Conservation (phyloP, 495 filamentous ascomycete genomes). For the Tuber magnatum region DNA sequence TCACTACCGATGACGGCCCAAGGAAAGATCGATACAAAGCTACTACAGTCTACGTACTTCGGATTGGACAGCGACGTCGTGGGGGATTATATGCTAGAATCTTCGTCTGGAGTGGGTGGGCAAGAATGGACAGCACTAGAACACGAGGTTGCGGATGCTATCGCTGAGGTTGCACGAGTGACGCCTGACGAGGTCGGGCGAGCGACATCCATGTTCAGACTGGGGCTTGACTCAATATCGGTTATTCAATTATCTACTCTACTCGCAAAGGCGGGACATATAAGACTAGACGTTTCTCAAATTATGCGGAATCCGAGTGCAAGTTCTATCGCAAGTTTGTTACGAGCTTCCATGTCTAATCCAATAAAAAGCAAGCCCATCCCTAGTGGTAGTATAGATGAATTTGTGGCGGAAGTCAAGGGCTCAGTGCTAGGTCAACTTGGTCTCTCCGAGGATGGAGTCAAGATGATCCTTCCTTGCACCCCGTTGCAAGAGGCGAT, state of each 20-base stretch:
- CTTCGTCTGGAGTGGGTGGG: slow-evolving; percentile 18
- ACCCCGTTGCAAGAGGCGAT: slow-evolving; percentile 78
- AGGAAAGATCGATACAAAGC: slow-evolving; percentile 55
- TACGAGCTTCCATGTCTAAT: slow-evolving; percentile 18
- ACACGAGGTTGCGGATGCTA: slow-evolving; percentile 46
- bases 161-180: slow-evolving; percentile 49
- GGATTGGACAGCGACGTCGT: slow-evolving; percentile 33
- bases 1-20: slow-evolving; percentile 56
- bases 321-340: slow-evolving; percentile 48
- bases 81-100: slow-evolving; percentile 36
- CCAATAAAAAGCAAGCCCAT: slow-evolving; percentile 20
- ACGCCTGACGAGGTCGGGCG: slow-evolving; percentile 45
- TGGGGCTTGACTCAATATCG: slow-evolving; percentile 76
- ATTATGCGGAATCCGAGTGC: slow-evolving; percentile 59
- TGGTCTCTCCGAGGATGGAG: slow-evolving; percentile 35
- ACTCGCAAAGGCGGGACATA: slow-evolving; percentile 45
- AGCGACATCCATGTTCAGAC: slow-evolving; percentile 52
- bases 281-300: slow-evolving; percentile 52
- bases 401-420: slow-evolving; percentile 44
- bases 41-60: slow-evolving; percentile 42
- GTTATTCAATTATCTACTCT: slow-evolving; percentile 59
- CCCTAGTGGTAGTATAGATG: slow-evolving; percentile 19
- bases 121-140: slow-evolving; percentile 44
- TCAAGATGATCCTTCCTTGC: slow-evolving; percentile 61
- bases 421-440: slow-evolving; percentile 42